Evolutionary conservation across 2,329 filamentous ascomycete species (phyloP).

Genomic region (Scytalidium sp.): DNA sequence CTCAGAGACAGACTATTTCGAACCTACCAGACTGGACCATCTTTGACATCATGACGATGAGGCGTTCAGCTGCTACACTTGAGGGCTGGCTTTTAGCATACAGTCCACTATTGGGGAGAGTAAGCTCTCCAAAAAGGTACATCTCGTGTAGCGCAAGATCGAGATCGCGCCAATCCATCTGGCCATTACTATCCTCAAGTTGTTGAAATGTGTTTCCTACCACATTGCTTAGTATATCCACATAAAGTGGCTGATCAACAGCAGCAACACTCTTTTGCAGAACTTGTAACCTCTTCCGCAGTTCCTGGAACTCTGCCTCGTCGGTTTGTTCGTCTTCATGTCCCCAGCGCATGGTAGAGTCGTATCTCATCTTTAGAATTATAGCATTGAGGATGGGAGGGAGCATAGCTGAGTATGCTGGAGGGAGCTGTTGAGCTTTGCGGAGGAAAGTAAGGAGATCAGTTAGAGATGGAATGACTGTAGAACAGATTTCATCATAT

Average conservation of each 20-base stretch:
- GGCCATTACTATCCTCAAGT: constrained; percentile 69
- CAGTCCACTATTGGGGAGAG: constrained; percentile 83
- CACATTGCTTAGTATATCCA: constrained; percentile 81
- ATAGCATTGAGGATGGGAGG: constrained; percentile 88
- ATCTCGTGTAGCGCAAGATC: constrained; percentile 94
- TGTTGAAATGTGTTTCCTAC: constrained; percentile 84
- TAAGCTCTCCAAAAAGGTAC: constrained; percentile 91
- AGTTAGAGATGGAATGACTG: constrained; percentile 88
- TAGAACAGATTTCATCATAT: constrained; percentile 96
- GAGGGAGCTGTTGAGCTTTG: constrained; percentile 70
- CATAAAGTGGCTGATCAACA: constrained; percentile 83
- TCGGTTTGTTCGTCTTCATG: constrained; percentile 93
- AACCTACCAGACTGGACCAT: constrained; percentile 86
- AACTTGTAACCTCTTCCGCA: constrained; percentile 84
- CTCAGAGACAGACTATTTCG: background rate
- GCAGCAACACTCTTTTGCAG: constrained; percentile 90
- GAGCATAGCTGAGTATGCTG: constrained; percentile 77
- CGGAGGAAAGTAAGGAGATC: constrained; percentile 90
- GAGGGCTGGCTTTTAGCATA: constrained; percentile 82
- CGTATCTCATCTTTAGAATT: constrained; percentile 94
- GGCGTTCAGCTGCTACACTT: constrained; percentile 72
- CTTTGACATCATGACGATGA: constrained; percentile 90
- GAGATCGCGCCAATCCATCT: constrained; percentile 90
- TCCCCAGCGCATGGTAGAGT: constrained; percentile 91
- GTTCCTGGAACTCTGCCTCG: constrained; percentile 94